Evolutionary conservation across 371 early-diverging fungal species (phyloP).

Genomic region (Lichtheimia ornata): DNA sequence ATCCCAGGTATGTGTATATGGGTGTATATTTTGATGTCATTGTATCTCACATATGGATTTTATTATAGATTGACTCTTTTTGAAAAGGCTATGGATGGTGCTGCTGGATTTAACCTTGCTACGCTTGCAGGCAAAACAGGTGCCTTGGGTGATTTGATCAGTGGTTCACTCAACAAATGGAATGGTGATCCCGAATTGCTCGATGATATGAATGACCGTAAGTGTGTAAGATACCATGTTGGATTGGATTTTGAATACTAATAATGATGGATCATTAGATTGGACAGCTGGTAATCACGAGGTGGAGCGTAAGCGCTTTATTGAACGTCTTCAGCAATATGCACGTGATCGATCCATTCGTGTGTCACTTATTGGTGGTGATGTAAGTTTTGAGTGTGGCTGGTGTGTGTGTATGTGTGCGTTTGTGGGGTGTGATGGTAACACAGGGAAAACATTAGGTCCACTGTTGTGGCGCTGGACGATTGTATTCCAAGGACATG

Average conservation of each 20-base stretch:
- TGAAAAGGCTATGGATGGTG: constrained; percentile 60
- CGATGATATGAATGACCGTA: constrained; percentile 81
- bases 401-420: neutral
- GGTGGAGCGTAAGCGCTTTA: constrained; percentile 67
- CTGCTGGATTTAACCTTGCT: constrained; percentile 36
- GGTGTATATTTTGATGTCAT: neutral
- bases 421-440: neutral
- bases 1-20: constrained; percentile 45
- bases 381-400: constrained; percentile 47
- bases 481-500: constrained; percentile 51
- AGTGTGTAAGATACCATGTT: constrained; percentile 10
- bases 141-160: constrained; percentile 37
- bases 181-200: constrained; percentile 84
- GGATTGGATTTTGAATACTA: neutral
- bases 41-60: neutral
- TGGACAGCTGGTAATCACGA: constrained; percentile 76
- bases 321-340: constrained; percentile 66
- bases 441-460: constrained; percentile 16
- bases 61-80: constrained; percentile 59
- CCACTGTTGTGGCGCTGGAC: constrained; percentile 79
- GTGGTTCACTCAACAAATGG: constrained; percentile 53
- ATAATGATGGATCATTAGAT: constrained; percentile 23
- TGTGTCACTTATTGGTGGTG: constrained; percentile 85
- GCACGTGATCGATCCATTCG: constrained; percentile 65
- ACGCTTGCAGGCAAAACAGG: constrained; percentile 41